Evolutionary conservation across 352 stramenopile species (phyloP).

Genomic region (Pythium aristosporum): DNA sequence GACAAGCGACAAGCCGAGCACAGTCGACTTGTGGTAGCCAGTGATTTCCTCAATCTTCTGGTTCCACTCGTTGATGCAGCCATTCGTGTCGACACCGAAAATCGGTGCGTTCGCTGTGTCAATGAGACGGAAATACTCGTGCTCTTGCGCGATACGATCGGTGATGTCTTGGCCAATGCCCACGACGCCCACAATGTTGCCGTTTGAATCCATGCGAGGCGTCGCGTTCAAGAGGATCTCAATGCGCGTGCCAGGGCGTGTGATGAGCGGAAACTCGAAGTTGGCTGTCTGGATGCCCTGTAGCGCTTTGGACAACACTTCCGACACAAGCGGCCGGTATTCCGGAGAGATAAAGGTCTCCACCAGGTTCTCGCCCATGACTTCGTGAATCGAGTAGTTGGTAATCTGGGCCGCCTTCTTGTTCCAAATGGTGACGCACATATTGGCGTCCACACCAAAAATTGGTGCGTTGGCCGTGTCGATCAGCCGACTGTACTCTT

Average conservation of each 20-base stretch:
- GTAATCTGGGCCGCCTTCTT: constrained; percentile 88
- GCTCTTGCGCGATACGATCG: constrained; percentile 65
- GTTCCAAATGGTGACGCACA: constrained; percentile 90
- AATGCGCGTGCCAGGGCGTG: constrained; percentile 49
- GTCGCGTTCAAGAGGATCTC: constrained; percentile 81
- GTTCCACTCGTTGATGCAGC: constrained; percentile 88
- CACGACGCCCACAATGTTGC: constrained; percentile 83
- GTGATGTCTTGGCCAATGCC: constrained; percentile 87
- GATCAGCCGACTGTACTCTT: constrained; percentile 61
- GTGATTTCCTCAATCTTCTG: constrained; percentile 87
- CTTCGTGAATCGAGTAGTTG: constrained; percentile 85
- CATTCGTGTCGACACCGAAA: constrained; percentile 82
- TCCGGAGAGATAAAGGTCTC: constrained; percentile 84
- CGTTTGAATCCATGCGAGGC: constrained; percentile 58
- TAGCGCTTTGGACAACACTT: constrained; percentile 76
- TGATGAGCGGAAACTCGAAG: constrained; percentile 90
- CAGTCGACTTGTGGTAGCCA: constrained; percentile 67
- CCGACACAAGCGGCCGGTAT: constrained; percentile 60
- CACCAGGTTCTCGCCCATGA: constrained; percentile 83
- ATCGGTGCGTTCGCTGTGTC: constrained; percentile 83
- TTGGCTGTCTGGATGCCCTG: constrained; percentile 79
- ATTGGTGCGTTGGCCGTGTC: constrained; percentile 72
- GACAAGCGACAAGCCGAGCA: constrained; percentile 72
- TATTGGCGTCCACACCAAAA: constrained; percentile 59
- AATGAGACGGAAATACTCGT: constrained; percentile 72